These are phyloP conservation scores for Pyricularia pennisetigena DNA, from an alignment of 2,329 filamentous ascomycete species.

Conservation along the genomic window DNA sequence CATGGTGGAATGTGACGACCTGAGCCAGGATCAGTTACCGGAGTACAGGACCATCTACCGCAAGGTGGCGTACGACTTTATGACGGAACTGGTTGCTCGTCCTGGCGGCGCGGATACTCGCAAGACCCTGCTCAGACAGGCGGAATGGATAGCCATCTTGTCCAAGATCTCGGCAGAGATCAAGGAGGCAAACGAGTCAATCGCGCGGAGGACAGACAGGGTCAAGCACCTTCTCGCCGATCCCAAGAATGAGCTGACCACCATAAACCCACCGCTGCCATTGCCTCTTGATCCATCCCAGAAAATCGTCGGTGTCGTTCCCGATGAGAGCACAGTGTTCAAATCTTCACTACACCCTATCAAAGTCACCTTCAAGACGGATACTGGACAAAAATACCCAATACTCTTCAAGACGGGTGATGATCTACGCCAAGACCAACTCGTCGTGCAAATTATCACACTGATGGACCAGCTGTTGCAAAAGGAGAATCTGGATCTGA, in stretches of 20 bases:
- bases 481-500: slow-evolving; percentile 93
- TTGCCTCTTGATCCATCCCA: slow-evolving; percentile 82
- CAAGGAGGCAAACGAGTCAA: slow-evolving; percentile 67
- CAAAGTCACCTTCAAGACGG: slow-evolving; percentile 81
- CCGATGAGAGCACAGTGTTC: slow-evolving; percentile 84
- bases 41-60: slow-evolving; percentile 80
- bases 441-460: slow-evolving; percentile 94
- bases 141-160: slow-evolving; percentile 77
- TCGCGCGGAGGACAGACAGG: slow-evolving; percentile 70
- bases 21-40: slow-evolving; percentile 62
- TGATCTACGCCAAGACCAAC: slow-evolving; percentile 89
- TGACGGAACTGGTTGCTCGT: slow-evolving; percentile 70
- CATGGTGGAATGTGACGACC: slow-evolving; percentile 93
- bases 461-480: slow-evolving; percentile 93
- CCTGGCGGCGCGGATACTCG: slow-evolving; percentile 63
- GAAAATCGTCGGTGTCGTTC: slow-evolving; percentile 66
- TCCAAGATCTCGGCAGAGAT: slow-evolving; percentile 86
- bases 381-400: slow-evolving; percentile 67
- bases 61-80: slow-evolving; percentile 92
- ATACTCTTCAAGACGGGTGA: slow-evolving; percentile 97
- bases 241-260: slow-evolving; percentile 77
- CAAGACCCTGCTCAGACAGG: slow-evolving; percentile 72
- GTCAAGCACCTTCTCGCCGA: slow-evolving; percentile 80
- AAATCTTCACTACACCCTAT: slow-evolving; percentile 92
- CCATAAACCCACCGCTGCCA: slow-evolving; percentile 77